Evolutionary conservation across 345 rosid species (phyloP), one percentile per base, ranked within the genome.

Genomic region (Raphanus raphanistrum): DNA sequence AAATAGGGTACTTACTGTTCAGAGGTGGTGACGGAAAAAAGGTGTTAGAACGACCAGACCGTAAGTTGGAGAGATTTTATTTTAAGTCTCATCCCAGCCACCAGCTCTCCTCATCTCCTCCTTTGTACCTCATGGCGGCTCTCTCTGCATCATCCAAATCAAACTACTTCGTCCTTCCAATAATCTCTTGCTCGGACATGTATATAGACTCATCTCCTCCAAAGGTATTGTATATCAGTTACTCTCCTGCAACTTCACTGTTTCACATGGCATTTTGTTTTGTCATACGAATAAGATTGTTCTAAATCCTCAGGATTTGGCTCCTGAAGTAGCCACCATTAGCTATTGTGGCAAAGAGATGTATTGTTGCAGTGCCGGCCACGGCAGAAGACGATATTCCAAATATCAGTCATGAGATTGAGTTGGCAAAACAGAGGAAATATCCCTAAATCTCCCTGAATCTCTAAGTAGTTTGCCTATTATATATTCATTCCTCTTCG

Each of bases 31-130:
- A 59, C 79, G 36, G 79, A 31, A 74, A 71, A 52, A 63, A 61
- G 26, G 75, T 79, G 54, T 7, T 79, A 8, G 79, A 79, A 69
- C 36, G 29, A 68, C 82, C 79, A 0, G 75, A 79, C 61, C 75
- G 75, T 32, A 79, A 68, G 41, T n/a, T 67, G 16, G 71, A 74
- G 6, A 79, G 75, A 38, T 68, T 63, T 21, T 79, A 68, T 71
- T 28, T 55, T 1, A 74, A 74, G 54, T 74, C 79, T 12, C 41
- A 79, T 63, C 63, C 82, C 79, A 75, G 66, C 33, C 66, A 73
- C 78, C 82, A 79, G 78, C 79, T 52, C 82, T 79, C 61, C 78
- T 79, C 25, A 11, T 79, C 9, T 79, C 82, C 15, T 74, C 82
- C 38, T 26, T 60, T 74, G 79, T 79, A 38, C 63, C 82, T 63